Evolutionary conservation across 2,329 filamentous ascomycete species (phyloP), one percentile per base, ranked within the genome.

Genomic region (Didymella arachidicola): DNA sequence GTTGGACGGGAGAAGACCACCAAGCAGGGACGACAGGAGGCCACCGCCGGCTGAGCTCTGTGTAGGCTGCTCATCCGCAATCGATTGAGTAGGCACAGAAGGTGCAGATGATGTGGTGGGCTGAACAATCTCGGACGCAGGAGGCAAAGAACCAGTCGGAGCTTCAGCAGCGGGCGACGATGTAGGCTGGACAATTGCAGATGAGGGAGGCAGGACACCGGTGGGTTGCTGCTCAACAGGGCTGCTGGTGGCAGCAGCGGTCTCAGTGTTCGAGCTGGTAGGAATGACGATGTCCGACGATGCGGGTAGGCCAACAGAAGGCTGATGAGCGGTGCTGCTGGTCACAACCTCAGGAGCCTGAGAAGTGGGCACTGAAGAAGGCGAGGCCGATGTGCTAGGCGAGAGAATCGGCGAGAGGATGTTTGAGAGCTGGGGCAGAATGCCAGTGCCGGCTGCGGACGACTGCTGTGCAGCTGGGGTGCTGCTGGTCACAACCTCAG

Each of bases 61-160:
- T 42, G 52, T 27, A 14, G 60, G 50, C 45, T 53, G 34, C 12
- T 53, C 50, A 16, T 5, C 39, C 7, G n/a, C 43, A n/a, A 41
- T 29, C 16, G 62, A 58, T 18, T 54, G 53, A 16, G 63, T 66
- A 10, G 73, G 71, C 52, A 68, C 57, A 46, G 50, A 25, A 34
- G 45, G 14, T 19, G 50, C 38, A 29, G 57, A 59, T 7, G 57
- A 46, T 7, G 56, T n/a, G 2, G 50, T 50, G 22, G 55, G 55
- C 19, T 18, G 49, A 2, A 58, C 16, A 27, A 58, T 58, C 29
- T 36, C 29, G 3, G 45, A 52, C 25, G 25, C 7, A 1, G 34
- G 48, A 49, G 41, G 60, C 36, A 45, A 14, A 11, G 42, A 25
- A 44, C 55, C 55, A 16, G 49, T 58, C 2, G 32, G 14, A 30